Evolutionary conservation across 2,329 filamentous ascomycete genomes (phyloP).

Genomic region (Whalleya microplaca): DNA sequence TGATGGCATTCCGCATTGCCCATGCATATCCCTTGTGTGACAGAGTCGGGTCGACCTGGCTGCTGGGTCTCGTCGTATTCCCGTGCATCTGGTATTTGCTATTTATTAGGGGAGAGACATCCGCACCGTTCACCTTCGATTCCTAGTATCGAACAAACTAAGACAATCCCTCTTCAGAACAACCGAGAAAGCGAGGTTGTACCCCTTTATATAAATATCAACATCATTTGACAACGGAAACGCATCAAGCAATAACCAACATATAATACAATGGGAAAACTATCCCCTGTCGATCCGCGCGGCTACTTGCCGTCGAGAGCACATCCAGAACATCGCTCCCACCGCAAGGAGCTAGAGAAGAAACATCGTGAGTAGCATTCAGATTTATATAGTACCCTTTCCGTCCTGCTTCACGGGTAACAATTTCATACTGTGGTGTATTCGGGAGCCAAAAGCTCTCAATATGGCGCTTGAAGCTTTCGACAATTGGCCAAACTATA

Average conservation of each 20-base stretch:
- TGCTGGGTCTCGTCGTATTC: not conserved
- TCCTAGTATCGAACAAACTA: not conserved
- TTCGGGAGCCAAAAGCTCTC: no score
- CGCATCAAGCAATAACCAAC: not conserved
- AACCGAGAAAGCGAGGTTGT: no score
- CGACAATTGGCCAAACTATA: no score
- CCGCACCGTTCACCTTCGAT: not conserved
- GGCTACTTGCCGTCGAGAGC: slow-evolving; percentile 40
- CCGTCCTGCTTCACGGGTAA: no score
- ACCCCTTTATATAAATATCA: not conserved
- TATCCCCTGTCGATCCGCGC: slow-evolving; percentile 17
- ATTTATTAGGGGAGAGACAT: not conserved
- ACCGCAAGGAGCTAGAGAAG: slow-evolving; percentile 45
- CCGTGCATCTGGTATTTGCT: not conserved
- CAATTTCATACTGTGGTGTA: no score
- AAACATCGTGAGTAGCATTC: no score
- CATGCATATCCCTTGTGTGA: slow-evolving; percentile 6
- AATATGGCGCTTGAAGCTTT: no score
- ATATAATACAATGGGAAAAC: slow-evolving; percentile 16
- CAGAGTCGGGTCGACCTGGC: not conserved
- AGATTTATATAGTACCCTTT: no score
- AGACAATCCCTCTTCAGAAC: no score
- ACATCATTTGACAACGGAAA: not conserved
- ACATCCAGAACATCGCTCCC: slow-evolving; percentile 41
- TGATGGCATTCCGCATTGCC: slow-evolving; percentile 22